Evolutionary conservation across 2,329 filamentous ascomycete species (phyloP).

Genomic region (Colletotrichum liriopes): DNA sequence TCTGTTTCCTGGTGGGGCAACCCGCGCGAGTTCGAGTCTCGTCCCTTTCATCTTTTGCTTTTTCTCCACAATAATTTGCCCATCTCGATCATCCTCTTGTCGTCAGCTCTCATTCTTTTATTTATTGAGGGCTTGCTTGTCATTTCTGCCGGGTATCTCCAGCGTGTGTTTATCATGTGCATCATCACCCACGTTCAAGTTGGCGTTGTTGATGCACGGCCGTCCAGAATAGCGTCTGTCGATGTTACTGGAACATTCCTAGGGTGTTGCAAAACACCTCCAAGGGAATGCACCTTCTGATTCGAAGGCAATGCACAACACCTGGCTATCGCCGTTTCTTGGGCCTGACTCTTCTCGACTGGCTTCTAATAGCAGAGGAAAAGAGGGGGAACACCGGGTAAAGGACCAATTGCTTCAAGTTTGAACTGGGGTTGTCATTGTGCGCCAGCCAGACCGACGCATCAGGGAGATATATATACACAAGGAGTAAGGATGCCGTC

Average conservation of each 20-base stretch:
- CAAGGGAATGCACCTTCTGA: too few relatives aligned
- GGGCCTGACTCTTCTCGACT: not conserved
- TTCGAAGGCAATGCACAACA: not conserved
- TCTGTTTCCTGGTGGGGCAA: slow-evolving; percentile 44
- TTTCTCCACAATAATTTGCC: not conserved
- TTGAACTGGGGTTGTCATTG: not conserved
- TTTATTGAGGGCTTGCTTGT: too few relatives aligned
- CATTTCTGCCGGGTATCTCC: too few relatives aligned
- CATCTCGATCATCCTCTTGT: too few relatives aligned
- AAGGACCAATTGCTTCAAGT: not conserved
- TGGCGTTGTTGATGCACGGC: too few relatives aligned
- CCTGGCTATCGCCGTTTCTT: not conserved
- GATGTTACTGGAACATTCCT: too few relatives aligned
- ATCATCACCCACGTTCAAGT: too few relatives aligned
- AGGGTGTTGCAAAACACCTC: too few relatives aligned
- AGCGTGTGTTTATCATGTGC: too few relatives aligned
- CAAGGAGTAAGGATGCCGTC: slow-evolving; percentile 7
- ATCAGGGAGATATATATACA: slow-evolving; percentile 26
- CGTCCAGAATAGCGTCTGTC: too few relatives aligned
- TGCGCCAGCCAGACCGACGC: slow-evolving; percentile 15
- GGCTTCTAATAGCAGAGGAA: not conserved
- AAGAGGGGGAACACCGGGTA: not conserved
- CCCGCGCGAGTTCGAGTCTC: slow-evolving; percentile 44
- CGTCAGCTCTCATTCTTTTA: too few relatives aligned
- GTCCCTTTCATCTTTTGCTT: slow-evolving; percentile 28